A percentile compares a stretch with the other conserved stretches of the same genome.
phyloP scores from a whole-genome alignment of 257 asterid species.

The Fraxinus anomala region DNA sequence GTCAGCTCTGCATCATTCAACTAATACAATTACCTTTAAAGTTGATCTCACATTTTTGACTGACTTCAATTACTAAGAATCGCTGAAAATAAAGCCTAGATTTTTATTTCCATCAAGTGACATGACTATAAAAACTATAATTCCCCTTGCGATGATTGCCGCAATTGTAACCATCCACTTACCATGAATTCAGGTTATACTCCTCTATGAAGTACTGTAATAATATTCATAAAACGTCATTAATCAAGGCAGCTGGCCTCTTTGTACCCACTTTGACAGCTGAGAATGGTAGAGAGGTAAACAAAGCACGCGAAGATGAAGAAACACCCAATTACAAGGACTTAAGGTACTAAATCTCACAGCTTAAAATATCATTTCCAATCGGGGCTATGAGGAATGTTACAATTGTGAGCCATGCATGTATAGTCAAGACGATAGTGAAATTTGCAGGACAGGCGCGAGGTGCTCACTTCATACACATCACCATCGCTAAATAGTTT shows the following conservation, averaged over 20 bases:
- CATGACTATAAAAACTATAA: not conserved
- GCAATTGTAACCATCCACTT: conserved; percentile 5
- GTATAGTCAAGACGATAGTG: not conserved
- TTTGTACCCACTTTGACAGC: conserved; percentile 8
- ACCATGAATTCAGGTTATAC: not conserved
- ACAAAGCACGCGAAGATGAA: not conserved
- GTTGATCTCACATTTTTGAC: conserved; percentile 15
- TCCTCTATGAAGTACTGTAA: not conserved
- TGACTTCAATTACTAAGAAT: conserved; percentile 18
- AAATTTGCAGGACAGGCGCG: not conserved
- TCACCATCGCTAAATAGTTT: not conserved
- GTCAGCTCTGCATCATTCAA: conserved; percentile 27
- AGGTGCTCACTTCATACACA: not conserved
- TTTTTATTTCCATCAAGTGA: conserved; percentile 20
- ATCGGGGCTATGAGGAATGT: not conserved
- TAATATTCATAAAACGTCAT: not conserved
- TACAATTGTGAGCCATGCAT: conserved; percentile 5
- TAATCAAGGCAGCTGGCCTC: not conserved
- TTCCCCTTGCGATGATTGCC: conserved; percentile 3
- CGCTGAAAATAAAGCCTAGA: conserved; percentile 15
- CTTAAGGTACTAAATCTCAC: not conserved
- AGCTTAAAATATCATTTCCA: not conserved
- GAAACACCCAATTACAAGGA: not conserved
- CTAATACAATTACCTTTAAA: conserved; percentile 30
- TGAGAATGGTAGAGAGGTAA: not conserved